phyloP scores from a whole-genome alignment of 2,329 filamentous ascomycete genomes.

The Sporothrix protearum region DNA sequence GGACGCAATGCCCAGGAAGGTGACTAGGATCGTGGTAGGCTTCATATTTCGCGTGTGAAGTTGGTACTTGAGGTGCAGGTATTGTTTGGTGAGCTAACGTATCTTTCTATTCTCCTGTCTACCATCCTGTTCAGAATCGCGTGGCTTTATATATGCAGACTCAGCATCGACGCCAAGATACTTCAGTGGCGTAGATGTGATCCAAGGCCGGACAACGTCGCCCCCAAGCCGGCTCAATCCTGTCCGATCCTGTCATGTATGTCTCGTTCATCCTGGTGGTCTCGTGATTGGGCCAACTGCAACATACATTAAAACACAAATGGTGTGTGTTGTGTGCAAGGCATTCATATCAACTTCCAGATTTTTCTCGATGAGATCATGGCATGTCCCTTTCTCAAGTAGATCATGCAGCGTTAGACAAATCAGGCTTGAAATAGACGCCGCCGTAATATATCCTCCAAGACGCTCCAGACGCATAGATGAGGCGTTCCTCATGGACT shows the following conservation, averaged over 20 bases:
- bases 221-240: conserved; percentile 3
- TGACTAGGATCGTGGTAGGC: neutral
- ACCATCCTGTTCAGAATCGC: neutral
- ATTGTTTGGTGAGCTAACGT: neutral
- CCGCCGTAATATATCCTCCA: neutral
- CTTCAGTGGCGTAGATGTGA: neutral
- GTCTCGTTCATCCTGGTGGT: neutral
- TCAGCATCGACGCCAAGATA: neutral
- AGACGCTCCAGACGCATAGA: neutral
- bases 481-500: neutral
- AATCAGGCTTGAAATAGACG: neutral
- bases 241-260: neutral
- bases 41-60: neutral
- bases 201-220: neutral
- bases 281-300: too few species aligned
- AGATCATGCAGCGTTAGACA: neutral
- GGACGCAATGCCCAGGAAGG: neutral
- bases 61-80: too few species aligned
- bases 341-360: neutral
- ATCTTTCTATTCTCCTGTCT: neutral
- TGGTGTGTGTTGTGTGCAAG: neutral
- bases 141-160: neutral
- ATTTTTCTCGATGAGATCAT: neutral
- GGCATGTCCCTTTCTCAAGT: too few species aligned
- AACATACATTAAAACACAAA: neutral